A percentile compares a stretch with the other conserved stretches of the same genome.
phyloP scores from a whole-genome alignment of 768 basidiomycete species.

The Mycena metata region DNA sequence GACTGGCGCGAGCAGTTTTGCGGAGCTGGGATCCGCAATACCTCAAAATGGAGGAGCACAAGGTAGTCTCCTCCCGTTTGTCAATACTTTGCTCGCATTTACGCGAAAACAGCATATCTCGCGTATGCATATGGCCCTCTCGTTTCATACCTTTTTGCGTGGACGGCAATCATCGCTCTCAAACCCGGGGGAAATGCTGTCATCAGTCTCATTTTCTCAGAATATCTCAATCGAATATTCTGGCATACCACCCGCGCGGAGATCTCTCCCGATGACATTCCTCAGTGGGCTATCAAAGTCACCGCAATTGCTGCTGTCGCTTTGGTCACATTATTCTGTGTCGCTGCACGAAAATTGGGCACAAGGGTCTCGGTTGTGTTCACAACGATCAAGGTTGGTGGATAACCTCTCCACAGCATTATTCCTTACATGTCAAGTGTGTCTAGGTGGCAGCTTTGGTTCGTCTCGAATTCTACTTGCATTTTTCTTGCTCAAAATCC shows the following conservation, averaged over 20 bases:
- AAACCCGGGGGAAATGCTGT: conserved; percentile 90
- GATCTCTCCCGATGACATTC: conserved; percentile 82
- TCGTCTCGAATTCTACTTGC: conserved; percentile 44
- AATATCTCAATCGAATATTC: conserved; percentile 92
- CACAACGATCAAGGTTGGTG: conserved; percentile 83
- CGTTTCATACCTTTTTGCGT: conserved; percentile 92
- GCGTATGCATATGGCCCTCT: conserved; percentile 91
- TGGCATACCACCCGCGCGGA: conserved; percentile 81
- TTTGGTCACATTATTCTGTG: conserved; percentile 81
- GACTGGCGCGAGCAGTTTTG: conserved; percentile 96
- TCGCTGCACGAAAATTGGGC: conserved; percentile 82
- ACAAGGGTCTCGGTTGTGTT: conserved; percentile 89
- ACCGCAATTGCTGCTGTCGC: conserved; percentile 82
- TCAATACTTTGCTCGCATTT: background rate
- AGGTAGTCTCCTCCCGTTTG: conserved; percentile 8
- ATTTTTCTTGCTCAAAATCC: conserved; percentile 33
- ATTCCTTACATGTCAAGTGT: conserved; percentile 20
- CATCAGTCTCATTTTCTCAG: conserved; percentile 89
- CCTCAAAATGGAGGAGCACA: conserved; percentile 82
- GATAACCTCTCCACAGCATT: conserved; percentile 17
- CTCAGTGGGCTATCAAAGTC: conserved; percentile 92
- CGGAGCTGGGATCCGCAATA: conserved; percentile 91
- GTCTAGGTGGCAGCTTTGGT: conserved; percentile 77
- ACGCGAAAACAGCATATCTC: conserved; percentile 71
- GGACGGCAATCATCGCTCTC: conserved; percentile 92